phyloP scores from a whole-genome alignment of 805 yeast species.

The Cyberlindnera misumaiensis region DNA sequence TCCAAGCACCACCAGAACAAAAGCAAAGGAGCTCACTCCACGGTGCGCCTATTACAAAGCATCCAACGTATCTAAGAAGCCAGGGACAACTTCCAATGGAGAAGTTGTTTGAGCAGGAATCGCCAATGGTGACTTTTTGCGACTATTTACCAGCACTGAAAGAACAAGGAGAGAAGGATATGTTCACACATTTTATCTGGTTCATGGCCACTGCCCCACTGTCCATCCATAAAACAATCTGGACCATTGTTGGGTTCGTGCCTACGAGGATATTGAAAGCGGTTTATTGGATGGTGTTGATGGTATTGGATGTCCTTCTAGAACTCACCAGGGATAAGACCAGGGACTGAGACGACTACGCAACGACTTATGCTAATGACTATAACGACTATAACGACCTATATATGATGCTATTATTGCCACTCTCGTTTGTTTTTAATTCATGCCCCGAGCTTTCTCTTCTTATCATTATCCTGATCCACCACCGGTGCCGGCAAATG shows the following conservation, averaged over 20 bases:
- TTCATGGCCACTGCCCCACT: constrained; percentile 6
- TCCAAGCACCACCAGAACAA: too few relatives aligned
- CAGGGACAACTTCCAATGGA: neutral
- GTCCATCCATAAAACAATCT: constrained; percentile 5
- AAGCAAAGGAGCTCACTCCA: too few relatives aligned
- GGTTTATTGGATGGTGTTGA: constrained; percentile 6
- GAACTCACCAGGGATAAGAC: constrained; percentile 5
- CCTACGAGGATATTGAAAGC: constrained; percentile 10
- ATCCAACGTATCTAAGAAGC: neutral
- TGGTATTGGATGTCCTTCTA: constrained; percentile 9
- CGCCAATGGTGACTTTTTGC: too few relatives aligned
- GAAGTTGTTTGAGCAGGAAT: too few relatives aligned
- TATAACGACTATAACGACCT: too few relatives aligned
- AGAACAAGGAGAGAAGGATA: neutral
- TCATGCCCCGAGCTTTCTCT: neutral
- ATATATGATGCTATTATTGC: too few relatives aligned
- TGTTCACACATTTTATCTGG: constrained; percentile 1
- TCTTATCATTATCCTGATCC: neutral
- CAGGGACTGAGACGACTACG: neutral
- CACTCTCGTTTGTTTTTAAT: too few relatives aligned
- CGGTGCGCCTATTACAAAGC: too few relatives aligned
- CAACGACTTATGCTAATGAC: too few relatives aligned
- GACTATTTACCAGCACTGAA: neutral
- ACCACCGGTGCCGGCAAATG: neutral
- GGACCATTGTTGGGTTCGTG: constrained; percentile 10